These are phyloP conservation scores for Wickerhamiella occidentalis DNA, from an alignment of 805 yeast genomes.

Conservation along the genomic window DNA sequence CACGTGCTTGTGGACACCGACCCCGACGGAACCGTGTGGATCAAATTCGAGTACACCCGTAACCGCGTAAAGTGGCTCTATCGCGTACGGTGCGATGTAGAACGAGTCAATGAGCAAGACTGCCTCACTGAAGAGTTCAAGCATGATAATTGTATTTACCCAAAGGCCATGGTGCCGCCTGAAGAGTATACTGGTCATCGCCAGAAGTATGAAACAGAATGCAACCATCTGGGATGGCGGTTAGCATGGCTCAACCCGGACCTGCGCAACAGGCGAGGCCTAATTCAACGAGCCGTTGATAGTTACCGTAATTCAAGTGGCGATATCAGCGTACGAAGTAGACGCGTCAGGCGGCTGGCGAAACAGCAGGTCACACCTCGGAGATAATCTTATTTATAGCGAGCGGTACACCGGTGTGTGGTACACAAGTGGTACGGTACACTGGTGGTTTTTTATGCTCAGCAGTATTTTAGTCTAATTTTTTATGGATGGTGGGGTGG, in stretches of 20 bases:
- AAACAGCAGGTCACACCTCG: slow-evolving; percentile 8
- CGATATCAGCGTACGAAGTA: slow-evolving; percentile 32
- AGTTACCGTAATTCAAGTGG: slow-evolving; percentile 39
- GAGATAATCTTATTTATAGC: slow-evolving; percentile 3
- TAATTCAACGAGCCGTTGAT: slow-evolving; percentile 42
- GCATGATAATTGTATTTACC: slow-evolving; percentile 36
- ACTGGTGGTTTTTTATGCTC: background rate
- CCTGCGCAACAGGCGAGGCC: slow-evolving; percentile 35
- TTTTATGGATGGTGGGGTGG: background rate
- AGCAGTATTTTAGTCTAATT: background rate
- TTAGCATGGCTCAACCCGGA: slow-evolving; percentile 34
- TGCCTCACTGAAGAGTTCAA: slow-evolving; percentile 28
- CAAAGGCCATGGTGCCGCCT: slow-evolving; percentile 35
- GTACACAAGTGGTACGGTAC: too few species aligned
- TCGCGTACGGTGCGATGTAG: slow-evolving; percentile 29
- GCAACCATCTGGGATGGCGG: slow-evolving; percentile 41
- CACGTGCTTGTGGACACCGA: slow-evolving; percentile 6
- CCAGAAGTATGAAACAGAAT: slow-evolving; percentile 35
- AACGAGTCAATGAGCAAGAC: slow-evolving; percentile 18
- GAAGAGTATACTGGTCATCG: slow-evolving; percentile 37
- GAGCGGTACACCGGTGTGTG: background rate
- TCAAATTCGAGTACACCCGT: slow-evolving; percentile 28
- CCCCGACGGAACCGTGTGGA: slow-evolving; percentile 20
- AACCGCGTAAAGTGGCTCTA: slow-evolving; percentile 24
- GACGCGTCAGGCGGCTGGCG: slow-evolving; percentile 33